A percentile compares a stretch with the other conserved stretches of the same genome.
Evolutionary conservation across 1,139 yeast species (phyloP).

Genomic region (Pichia terricola): DNA sequence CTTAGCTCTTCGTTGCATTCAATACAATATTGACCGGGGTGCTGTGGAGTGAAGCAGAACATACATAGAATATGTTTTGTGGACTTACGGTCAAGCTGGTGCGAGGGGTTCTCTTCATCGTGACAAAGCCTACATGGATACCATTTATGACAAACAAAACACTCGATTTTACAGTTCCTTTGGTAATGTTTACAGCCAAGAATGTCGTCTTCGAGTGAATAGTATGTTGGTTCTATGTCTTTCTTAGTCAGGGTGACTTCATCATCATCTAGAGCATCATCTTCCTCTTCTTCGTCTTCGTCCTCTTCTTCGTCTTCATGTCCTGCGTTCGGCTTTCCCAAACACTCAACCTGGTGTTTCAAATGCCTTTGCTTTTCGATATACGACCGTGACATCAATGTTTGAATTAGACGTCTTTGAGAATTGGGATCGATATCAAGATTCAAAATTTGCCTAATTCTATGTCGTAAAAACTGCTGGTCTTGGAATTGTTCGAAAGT

Average conservation of each 20-base stretch:
- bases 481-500: conserved; percentile 42
- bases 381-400: conserved; percentile 69
- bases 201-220: conserved; percentile 33
- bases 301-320: conserved; percentile 23
- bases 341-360: conserved; percentile 22
- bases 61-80: conserved; percentile 71
- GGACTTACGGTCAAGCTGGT: conserved; percentile 52
- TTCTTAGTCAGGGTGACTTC: conserved; percentile 34
- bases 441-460: conserved; percentile 48
- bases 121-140: conserved; percentile 81
- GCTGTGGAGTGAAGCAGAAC: conserved; percentile 68
- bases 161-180: conserved; percentile 75
- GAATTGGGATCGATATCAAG: conserved; percentile 40
- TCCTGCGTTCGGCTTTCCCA: conserved; percentile 32
- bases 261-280: conserved; percentile 21
- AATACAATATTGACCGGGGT: conserved; percentile 59
- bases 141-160: conserved; percentile 69
- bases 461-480: conserved; percentile 42
- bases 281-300: conserved; percentile 16
- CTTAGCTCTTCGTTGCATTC: conserved; percentile 62
- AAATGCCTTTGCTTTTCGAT: conserved; percentile 37
- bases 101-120: conserved; percentile 49
- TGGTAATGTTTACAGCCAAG: conserved; percentile 81
- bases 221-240: conserved; percentile 46
- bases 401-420: conserved; percentile 57